These are phyloP conservation scores for Acanthochlamys bracteata DNA, from an alignment of 106 monocot genomes.

Conservation along the genomic window DNA sequence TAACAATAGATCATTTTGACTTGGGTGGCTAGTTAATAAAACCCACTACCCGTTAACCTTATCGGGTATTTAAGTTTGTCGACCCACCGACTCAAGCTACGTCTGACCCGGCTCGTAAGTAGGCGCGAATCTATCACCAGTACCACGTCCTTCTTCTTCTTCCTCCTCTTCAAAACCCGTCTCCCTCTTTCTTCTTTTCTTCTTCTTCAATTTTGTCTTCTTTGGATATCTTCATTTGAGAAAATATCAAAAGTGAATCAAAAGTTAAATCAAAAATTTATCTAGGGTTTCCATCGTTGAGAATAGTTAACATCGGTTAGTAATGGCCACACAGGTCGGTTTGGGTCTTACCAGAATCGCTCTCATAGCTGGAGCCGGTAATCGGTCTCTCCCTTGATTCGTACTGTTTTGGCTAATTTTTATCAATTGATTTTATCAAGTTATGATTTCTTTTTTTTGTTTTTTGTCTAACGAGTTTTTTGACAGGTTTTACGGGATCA, in stretches of 20 bases:
- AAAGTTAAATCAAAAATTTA: too few relatives aligned
- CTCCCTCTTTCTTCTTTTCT: not conserved
- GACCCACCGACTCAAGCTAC: too few relatives aligned
- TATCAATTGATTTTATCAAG: not conserved
- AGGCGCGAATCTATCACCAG: too few relatives aligned
- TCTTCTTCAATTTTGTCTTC: not conserved
- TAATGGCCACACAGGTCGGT: slow-evolving; percentile 1
- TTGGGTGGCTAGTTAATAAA: too few relatives aligned
- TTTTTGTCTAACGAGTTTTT: not conserved
- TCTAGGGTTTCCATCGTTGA: not conserved
- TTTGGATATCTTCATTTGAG: not conserved
- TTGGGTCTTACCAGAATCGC: not conserved
- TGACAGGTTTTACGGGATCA: slow-evolving; percentile 44
- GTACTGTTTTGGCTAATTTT: not conserved
- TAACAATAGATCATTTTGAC: too few relatives aligned
- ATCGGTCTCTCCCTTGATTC: not conserved
- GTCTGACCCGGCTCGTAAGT: too few relatives aligned
- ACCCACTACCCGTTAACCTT: too few relatives aligned
- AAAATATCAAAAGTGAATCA: not conserved
- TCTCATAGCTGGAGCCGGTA: slow-evolving; percentile 48
- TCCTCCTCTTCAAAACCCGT: not conserved
- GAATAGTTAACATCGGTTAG: not conserved
- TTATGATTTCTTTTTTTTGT: not conserved
- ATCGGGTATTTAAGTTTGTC: too few relatives aligned
- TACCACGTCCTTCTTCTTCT: not conserved